Evolutionary conservation across 495 filamentous ascomycete species (phyloP), one percentile per base, ranked within the genome.

Genomic region (Penicillium malachiteum): DNA sequence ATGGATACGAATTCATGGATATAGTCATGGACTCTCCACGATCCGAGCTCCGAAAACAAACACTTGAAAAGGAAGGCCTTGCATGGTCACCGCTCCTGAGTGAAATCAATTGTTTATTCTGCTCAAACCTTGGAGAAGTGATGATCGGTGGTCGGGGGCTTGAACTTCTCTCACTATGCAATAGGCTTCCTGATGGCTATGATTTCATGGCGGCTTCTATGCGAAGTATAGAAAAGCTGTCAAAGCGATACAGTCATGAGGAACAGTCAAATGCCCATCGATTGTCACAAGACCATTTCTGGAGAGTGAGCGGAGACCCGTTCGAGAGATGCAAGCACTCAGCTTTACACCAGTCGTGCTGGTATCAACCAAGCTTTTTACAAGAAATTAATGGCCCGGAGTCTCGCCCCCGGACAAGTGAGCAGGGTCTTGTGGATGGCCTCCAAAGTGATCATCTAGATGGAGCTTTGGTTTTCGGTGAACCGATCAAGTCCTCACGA

Each of bases 1-100:
- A 48, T 17, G 56, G 56, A 18, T 58, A 58, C 18, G 56, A 58
- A 30, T 53, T 58, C n/a, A 54, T 54, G 50, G 56, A 58, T 18
- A 53, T 58, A 16, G 56, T 48, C 3, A 42, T 48, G n/a, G 56
- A 54, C 6, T 37, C 56, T 32, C 31, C 44, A 14, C 37, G 13
- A 12, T 41, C 35, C 3, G 45, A 48, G 9, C 51, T 54, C 10
- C 54, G 44, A 26, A 44, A 49, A n/a, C 31, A 30, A 17, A n/a
- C 7, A 7, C 26, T 58, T 6, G 31, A 54, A 45, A 58, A 38
- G 14, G 43, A 50, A 3, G 37, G 54, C 10, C 17, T 56, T 8
- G 30, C 47, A 7, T 56, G 54, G 54, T 7, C 17, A 10, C 14
- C 54, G 3, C 37, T 52, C 0, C 37, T 52, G 5, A 35, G 30